phyloP scores from a whole-genome alignment of 371 early-diverging fungal species.

The Mucor velutinosus region DNA sequence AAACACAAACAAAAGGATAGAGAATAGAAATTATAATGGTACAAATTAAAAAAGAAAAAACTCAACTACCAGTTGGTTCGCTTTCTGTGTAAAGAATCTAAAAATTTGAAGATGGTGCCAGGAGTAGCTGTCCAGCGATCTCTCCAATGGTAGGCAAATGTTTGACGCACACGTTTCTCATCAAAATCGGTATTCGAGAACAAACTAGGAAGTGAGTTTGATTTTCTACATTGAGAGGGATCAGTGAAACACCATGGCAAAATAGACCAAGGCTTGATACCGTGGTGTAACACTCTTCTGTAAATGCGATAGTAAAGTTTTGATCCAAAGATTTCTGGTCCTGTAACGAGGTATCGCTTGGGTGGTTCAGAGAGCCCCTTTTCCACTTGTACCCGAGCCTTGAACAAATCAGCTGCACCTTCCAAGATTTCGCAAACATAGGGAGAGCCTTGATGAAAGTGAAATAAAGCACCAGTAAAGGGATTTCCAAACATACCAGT shows the following conservation, averaged over 20 bases:
- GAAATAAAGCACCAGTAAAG: slow-evolving; percentile 38
- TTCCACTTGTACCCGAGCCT: slow-evolving; percentile 11
- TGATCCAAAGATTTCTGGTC: slow-evolving; percentile 34
- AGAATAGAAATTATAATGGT: not conserved
- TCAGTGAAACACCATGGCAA: slow-evolving; percentile 53
- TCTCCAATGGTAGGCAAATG: slow-evolving; percentile 43
- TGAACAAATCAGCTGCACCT: slow-evolving; percentile 28
- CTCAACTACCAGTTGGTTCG: slow-evolving; percentile 22
- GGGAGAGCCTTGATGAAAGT: slow-evolving; percentile 36
- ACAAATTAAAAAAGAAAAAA: not conserved
- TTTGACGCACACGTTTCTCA: slow-evolving; percentile 23
- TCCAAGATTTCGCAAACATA: slow-evolving; percentile 45
- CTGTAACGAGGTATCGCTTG: slow-evolving; percentile 19
- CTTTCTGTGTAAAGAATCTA: slow-evolving; percentile 21
- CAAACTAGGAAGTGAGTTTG: slow-evolving; percentile 34
- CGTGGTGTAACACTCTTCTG: slow-evolving; percentile 46
- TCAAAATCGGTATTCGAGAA: slow-evolving; percentile 28
- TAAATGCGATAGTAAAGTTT: slow-evolving; percentile 35
- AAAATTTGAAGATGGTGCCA: slow-evolving; percentile 29
- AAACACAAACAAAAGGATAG: not conserved
- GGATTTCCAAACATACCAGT: slow-evolving; percentile 38
- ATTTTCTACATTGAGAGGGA: slow-evolving; percentile 28
- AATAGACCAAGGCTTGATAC: slow-evolving; percentile 50
- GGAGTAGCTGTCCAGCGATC: slow-evolving; percentile 30
- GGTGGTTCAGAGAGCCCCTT: not conserved